Conservation (phyloP, 345 rosid genomes). For the Chamaenerion angustifolium region DNA sequence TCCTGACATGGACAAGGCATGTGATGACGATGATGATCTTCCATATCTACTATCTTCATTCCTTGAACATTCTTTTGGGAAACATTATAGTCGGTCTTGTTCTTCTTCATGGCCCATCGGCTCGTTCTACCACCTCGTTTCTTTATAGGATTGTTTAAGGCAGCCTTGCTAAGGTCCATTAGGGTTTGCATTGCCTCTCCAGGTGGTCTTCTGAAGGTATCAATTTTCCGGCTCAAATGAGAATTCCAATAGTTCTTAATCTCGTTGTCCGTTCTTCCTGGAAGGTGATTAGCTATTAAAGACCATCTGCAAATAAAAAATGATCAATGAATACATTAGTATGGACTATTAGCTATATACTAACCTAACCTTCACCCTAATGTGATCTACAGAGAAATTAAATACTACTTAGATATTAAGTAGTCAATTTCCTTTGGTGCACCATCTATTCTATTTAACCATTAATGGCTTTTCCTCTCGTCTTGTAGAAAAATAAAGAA, state of each 20-base stretch:
- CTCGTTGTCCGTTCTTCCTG: conserved; percentile 66
- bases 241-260: conserved; percentile 66
- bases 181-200: not conserved
- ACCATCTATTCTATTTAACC: too few relatives aligned
- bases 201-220: conserved; percentile 17
- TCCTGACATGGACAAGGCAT: too few relatives aligned
- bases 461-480: too few relatives aligned
- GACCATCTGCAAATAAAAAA: conserved; percentile 35
- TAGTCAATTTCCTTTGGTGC: too few relatives aligned
- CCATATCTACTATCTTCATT: too few relatives aligned
- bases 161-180: conserved; percentile 7
- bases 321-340: too few relatives aligned
- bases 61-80: too few relatives aligned
- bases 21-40: too few relatives aligned
- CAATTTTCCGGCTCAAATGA: conserved; percentile 35
- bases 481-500: not conserved
- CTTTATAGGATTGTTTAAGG: conserved; percentile 1
- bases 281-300: conserved; percentile 37
- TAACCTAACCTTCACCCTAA: too few relatives aligned
- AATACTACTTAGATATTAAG: too few relatives aligned
- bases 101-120: conserved; percentile 14
- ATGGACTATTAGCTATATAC: too few relatives aligned
- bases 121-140: conserved; percentile 17
- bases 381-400: too few relatives aligned
- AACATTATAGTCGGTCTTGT: not conserved